Evolutionary conservation across 805 yeast species (phyloP).

Genomic region (Candida quercuum): DNA sequence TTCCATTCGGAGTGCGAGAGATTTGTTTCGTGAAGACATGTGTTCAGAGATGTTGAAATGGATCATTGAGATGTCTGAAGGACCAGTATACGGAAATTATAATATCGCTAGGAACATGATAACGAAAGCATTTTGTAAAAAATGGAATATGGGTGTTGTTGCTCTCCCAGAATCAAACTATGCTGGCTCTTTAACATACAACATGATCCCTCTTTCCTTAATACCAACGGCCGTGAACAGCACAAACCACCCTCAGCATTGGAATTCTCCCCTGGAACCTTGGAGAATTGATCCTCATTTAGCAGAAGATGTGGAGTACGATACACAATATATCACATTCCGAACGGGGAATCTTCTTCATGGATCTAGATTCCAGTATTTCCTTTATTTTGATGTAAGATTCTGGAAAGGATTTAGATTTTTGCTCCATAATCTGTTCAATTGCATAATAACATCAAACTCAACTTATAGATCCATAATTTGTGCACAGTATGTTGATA

Average conservation of each 20-base stretch:
- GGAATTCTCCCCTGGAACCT: neutral
- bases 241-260: neutral
- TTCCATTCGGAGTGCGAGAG: constrained; percentile 62
- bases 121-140: constrained; percentile 51
- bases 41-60: constrained; percentile 66
- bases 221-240: neutral
- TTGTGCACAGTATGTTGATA: constrained; percentile 76
- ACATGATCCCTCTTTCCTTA: constrained; percentile 11
- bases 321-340: constrained; percentile 9
- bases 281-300: constrained; percentile 44
- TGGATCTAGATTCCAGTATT: constrained; percentile 37
- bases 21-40: constrained; percentile 75
- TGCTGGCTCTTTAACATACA: constrained; percentile 10
- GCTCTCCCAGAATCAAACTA: constrained; percentile 1
- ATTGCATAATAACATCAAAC: constrained; percentile 60
- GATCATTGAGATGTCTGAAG: constrained; percentile 53
- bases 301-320: constrained; percentile 43
- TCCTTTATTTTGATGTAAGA: constrained; percentile 55
- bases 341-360: constrained; percentile 18
- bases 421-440: constrained; percentile 56
- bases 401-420: constrained; percentile 62
- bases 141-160: constrained; percentile 54
- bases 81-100: constrained; percentile 47
- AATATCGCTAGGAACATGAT: constrained; percentile 42
- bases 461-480: constrained; percentile 49